Base-by-base conservation (phyloP, 148 eudicot species). In the Silene uniflora region DNA sequence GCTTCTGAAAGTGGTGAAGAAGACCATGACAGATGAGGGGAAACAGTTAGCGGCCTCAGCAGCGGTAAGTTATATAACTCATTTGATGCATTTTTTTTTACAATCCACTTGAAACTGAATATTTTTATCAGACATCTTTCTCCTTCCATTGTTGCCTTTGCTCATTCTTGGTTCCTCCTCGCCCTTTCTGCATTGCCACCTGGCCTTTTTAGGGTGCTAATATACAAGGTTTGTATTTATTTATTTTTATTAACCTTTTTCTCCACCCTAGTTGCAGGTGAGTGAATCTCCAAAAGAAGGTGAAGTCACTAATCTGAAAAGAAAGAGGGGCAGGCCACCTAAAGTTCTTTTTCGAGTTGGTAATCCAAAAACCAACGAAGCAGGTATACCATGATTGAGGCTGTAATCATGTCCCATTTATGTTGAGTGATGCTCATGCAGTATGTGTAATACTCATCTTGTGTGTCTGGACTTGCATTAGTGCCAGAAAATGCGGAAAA, bases 311-410 rank as follows among this genome's bases (percentile, higher is more conserved):
- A 80, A 69, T 76, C 81, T 63, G 62, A 89, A 80, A 77, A 87
- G 85, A 75, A 87, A 78, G 85, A 87, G 93, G 78, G 92, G 96
- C 72, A 84, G 96, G 65, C 92, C 96, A 23, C 80, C 79, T 35
- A 89, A 84, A 80, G 71, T 77, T 66, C 59, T 73, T 18, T 73
- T 72, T 24, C 74, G 10, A 46, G 59, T 42, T 46, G 78, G 74
- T 62, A 80, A 81, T 84, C 76, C 66, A 47, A 72, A 72, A 24
- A 47, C 77, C 61, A 72, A 74, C 42, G 72, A 73, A 32, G 55
- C 79, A 81, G 86, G 87, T 81, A 84, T 66, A 24, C 0, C 62
- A n/a, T 59, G 16, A 54, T 59, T 11, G 14, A 44, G 23, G 70
- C 39, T 71, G 19, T 56, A 44, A 56, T 62, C 3, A 10, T 56